Evolutionary conservation across 2,329 filamentous ascomycete species (phyloP).

Genomic region (Macrophomina phaseolina): DNA sequence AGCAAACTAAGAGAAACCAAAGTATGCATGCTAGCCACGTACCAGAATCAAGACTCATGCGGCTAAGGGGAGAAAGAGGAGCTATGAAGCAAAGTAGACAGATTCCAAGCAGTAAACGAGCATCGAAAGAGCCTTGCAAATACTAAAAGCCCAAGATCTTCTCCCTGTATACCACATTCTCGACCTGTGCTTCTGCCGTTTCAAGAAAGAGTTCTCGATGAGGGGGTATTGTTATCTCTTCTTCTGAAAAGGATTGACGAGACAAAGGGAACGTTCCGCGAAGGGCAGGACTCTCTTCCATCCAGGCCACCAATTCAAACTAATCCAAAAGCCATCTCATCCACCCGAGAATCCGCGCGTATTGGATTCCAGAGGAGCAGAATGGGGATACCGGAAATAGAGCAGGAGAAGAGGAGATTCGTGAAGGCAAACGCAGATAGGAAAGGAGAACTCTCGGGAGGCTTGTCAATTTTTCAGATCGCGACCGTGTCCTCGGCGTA

Average conservation of each 20-base stretch:
- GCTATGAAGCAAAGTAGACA: constrained; percentile 12
- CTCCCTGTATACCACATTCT: constrained; percentile 11
- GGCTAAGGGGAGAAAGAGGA: neutral
- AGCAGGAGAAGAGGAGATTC: constrained; percentile 20
- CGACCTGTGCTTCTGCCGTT: constrained; percentile 15
- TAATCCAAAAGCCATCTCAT: constrained; percentile 17
- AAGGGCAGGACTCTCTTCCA: constrained; percentile 16
- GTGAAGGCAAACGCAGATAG: constrained; percentile 21
- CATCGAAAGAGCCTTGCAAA: constrained; percentile 17
- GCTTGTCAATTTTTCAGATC: constrained; percentile 22
- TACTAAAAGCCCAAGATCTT: neutral
- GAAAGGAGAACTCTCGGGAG: constrained; percentile 14
- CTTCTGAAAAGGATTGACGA: constrained; percentile 15
- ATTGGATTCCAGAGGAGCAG: neutral
- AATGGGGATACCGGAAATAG: constrained; percentile 17
- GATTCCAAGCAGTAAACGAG: constrained; percentile 10
- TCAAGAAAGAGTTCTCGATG: neutral
- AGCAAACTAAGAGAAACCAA: constrained; percentile 11
- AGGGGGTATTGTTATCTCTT: constrained; percentile 15
- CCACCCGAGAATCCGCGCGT: neutral
- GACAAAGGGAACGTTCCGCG: constrained; percentile 18
- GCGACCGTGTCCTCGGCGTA: constrained; percentile 21
- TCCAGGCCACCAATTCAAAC: constrained; percentile 13
- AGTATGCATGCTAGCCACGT: neutral
- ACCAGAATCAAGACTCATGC: neutral